phyloP scores from a whole-genome alignment of 2,329 filamentous ascomycete genomes.

The Pseudocercospora macadamiae region DNA sequence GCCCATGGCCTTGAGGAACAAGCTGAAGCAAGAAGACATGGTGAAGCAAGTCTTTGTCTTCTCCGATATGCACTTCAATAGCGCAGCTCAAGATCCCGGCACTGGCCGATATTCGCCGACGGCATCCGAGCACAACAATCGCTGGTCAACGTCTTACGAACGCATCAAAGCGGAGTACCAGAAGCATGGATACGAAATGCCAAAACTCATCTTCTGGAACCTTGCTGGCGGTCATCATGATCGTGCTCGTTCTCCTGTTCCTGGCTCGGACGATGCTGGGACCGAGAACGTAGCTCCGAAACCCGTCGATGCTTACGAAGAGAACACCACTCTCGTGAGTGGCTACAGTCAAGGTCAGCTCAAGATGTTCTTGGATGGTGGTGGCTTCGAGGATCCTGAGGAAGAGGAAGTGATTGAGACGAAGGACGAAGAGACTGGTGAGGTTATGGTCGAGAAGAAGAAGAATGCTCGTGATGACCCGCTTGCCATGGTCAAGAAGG shows the following conservation, averaged over 20 bases:
- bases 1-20: slow-evolving; percentile 55
- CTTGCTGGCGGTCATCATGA: slow-evolving; percentile 46
- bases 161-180: slow-evolving; percentile 52
- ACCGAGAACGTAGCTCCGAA: slow-evolving; percentile 45
- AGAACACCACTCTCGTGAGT: slow-evolving; percentile 55
- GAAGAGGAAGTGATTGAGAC: slow-evolving; percentile 41
- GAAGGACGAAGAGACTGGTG: slow-evolving; percentile 30
- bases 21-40: slow-evolving; percentile 60
- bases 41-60: slow-evolving; percentile 65
- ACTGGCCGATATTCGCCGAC: too few relatives aligned
- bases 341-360: slow-evolving; percentile 62
- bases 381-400: slow-evolving; percentile 45
- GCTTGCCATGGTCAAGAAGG: slow-evolving; percentile 51
- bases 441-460: slow-evolving; percentile 32
- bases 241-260: slow-evolving; percentile 26
- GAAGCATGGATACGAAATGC: slow-evolving; percentile 59
- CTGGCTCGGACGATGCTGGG: neutral
- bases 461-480: slow-evolving; percentile 48
- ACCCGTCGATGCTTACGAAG: slow-evolving; percentile 51
- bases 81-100: too few relatives aligned
- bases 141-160: slow-evolving; percentile 54
- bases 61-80: slow-evolving; percentile 65
- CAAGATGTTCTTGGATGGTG: slow-evolving; percentile 59
- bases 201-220: slow-evolving; percentile 65
- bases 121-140: slow-evolving; percentile 6